Percentiles rank a stretch among this genome's conserved stretches.
Evolutionary conservation across 768 basidiomycete species (phyloP).

Genomic region (Obba rivulosa): DNA sequence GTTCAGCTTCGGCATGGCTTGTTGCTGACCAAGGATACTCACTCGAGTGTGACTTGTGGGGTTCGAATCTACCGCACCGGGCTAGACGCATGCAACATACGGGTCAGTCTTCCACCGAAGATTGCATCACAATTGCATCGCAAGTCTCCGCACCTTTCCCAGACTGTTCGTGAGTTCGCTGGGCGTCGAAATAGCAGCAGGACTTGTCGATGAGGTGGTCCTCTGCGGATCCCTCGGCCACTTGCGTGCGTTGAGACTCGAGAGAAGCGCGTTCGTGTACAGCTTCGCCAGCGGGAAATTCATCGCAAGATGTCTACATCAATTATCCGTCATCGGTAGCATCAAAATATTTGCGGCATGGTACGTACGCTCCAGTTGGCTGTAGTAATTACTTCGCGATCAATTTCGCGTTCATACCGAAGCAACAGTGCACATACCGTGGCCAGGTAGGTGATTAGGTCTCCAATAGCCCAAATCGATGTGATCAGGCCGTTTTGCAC

Average conservation of each 20-base stretch:
- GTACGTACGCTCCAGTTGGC: slow-evolving; percentile 21
- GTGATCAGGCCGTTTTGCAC: slow-evolving; percentile 34
- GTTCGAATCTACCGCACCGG: too few species aligned
- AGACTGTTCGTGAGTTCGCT: too few species aligned
- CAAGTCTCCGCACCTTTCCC: too few species aligned
- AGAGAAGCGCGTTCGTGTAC: slow-evolving; percentile 38
- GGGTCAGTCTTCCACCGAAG: too few species aligned
- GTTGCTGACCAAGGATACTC: too few species aligned
- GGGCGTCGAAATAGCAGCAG: too few species aligned
- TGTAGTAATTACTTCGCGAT: not conserved
- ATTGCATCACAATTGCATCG: too few species aligned
- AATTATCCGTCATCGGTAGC: not conserved
- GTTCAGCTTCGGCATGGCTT: too few species aligned
- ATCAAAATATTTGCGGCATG: not conserved
- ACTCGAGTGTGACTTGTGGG: too few species aligned
- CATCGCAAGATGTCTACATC: slow-evolving; percentile 31
- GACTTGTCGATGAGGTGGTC: too few species aligned
- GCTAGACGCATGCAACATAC: too few species aligned
- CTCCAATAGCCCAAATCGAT: slow-evolving; percentile 28
- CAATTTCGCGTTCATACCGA: not conserved
- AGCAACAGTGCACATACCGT: slow-evolving; percentile 5
- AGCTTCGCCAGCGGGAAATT: slow-evolving; percentile 36
- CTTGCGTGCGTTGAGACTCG: slow-evolving; percentile 24
- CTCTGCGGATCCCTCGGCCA: too few species aligned
- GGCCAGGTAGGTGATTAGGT: slow-evolving; percentile 28